Evolutionary conservation across 192 early-diverging fungal genomes (phyloP).

Genomic region (Allomyces macrogynus): DNA sequence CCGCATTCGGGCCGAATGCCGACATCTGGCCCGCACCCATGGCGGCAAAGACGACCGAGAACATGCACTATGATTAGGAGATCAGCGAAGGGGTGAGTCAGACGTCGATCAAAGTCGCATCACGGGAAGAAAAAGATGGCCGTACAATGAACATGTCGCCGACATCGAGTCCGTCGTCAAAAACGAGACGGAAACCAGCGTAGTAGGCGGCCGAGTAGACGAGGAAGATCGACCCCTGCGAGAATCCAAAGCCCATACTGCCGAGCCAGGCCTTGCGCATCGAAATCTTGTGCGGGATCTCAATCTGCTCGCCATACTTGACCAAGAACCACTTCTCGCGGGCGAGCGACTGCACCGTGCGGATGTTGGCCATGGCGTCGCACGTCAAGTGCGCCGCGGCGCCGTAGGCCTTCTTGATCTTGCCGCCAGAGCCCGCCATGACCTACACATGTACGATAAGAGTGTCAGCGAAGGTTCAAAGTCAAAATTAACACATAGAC

Average conservation of each 20-base stretch:
- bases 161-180: conserved; percentile 21
- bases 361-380: conserved; percentile 67
- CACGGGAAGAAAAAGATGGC: conserved; percentile 8
- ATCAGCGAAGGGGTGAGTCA: too few species aligned
- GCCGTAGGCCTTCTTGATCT: conserved; percentile 55
- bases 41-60: conserved; percentile 53
- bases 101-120: too few species aligned
- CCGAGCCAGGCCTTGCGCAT: conserved; percentile 37
- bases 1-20: conserved; percentile 47
- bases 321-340: conserved; percentile 48
- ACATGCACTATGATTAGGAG: conserved; percentile 26
- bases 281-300: conserved; percentile 45
- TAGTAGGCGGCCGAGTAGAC: conserved; percentile 56
- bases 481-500: neutral
- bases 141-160: conserved; percentile 24
- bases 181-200: conserved; percentile 42
- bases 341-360: conserved; percentile 64
- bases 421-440: conserved; percentile 33
- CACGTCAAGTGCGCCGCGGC: conserved; percentile 56
- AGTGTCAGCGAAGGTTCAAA: neutral
- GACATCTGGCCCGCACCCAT: conserved; percentile 39
- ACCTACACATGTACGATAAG: too few species aligned
- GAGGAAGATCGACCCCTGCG: conserved; percentile 48
- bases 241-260: conserved; percentile 53
- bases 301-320: conserved; percentile 36